Percentiles rank a stretch among this genome's conserved stretches.
phyloP scores from a whole-genome alignment of 2,329 filamentous ascomycete genomes.

The Chalaropsis ovoidea region DNA sequence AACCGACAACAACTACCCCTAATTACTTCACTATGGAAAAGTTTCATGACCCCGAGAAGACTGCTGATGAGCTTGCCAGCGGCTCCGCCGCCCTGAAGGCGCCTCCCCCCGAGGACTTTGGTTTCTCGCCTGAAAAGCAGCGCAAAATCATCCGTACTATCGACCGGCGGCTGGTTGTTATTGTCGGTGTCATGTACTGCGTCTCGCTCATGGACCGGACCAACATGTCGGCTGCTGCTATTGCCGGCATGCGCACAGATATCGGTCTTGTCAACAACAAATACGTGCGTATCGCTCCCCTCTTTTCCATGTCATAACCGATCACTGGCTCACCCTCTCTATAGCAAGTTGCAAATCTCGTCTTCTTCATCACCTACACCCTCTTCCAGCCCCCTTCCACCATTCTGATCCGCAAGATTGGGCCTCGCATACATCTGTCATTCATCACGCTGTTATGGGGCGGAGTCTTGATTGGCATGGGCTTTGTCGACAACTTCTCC shows the following conservation, averaged over 20 bases:
- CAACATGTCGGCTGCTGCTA: slow-evolving; percentile 61
- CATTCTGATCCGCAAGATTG: slow-evolving; percentile 55
- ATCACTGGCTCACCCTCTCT: neutral
- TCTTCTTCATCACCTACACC: slow-evolving; percentile 67
- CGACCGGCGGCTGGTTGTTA: slow-evolving; percentile 54
- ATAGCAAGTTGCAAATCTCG: slow-evolving; percentile 48
- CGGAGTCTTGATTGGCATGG: slow-evolving; percentile 53
- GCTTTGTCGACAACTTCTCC: slow-evolving; percentile 46
- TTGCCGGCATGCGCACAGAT: slow-evolving; percentile 53
- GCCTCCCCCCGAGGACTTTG: slow-evolving; percentile 31
- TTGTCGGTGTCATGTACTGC: slow-evolving; percentile 59
- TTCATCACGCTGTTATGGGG: slow-evolving; percentile 51
- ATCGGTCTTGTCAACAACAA: slow-evolving; percentile 39
- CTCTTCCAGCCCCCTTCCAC: slow-evolving; percentile 63
- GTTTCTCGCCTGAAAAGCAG: slow-evolving; percentile 52
- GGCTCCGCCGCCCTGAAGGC: neutral
- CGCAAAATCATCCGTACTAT: slow-evolving; percentile 57
- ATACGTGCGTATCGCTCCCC: slow-evolving; percentile 34
- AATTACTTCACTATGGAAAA: slow-evolving; percentile 8
- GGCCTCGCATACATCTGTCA: slow-evolving; percentile 48
- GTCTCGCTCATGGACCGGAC: slow-evolving; percentile 69
- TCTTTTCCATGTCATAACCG: neutral
- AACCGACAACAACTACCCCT: neutral
- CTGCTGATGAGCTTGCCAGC: slow-evolving; percentile 25
- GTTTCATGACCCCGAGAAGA: slow-evolving; percentile 26